Evolutionary conservation across 73 alveolate species (phyloP).

Genomic region (Stentor coeruleus): DNA sequence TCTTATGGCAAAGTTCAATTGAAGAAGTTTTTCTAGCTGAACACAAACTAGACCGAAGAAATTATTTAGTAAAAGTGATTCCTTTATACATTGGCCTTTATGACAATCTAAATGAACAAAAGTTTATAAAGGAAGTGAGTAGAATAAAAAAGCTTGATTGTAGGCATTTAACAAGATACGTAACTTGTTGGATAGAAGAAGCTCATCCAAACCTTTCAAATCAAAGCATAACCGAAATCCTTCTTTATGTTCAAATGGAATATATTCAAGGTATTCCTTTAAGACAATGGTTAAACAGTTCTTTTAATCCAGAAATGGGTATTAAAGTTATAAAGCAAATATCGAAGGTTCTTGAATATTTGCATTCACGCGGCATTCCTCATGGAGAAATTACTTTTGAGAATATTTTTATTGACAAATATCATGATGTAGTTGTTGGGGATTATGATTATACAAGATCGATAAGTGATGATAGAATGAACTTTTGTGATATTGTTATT

Average conservation of each 20-base stretch:
- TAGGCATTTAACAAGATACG: background rate
- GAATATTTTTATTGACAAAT: background rate
- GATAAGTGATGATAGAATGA: background rate
- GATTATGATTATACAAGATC: background rate
- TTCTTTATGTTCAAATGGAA: background rate
- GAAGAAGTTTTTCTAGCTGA: background rate
- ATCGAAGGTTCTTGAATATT: background rate
- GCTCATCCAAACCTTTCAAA: background rate
- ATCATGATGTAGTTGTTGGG: background rate
- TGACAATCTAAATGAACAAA: background rate
- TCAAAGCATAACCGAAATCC: background rate
- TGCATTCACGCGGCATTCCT: background rate
- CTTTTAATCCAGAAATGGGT: background rate
- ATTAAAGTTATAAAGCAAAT: background rate
- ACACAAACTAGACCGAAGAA: background rate
- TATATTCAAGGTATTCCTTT: background rate
- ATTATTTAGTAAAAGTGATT: conserved; percentile 7
- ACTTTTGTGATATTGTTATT: background rate
- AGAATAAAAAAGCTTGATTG: background rate
- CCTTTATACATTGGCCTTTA: background rate
- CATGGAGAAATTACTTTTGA: conserved; percentile 2
- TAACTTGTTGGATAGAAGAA: conserved; percentile 6
- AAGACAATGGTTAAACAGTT: background rate
- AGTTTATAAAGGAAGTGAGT: background rate
- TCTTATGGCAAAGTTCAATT: background rate